Percentiles rank a stretch among this genome's conserved stretches.
These are phyloP conservation scores for Septoria petroselini DNA, from an alignment of 2,329 filamentous ascomycete genomes.

Conservation along the genomic window DNA sequence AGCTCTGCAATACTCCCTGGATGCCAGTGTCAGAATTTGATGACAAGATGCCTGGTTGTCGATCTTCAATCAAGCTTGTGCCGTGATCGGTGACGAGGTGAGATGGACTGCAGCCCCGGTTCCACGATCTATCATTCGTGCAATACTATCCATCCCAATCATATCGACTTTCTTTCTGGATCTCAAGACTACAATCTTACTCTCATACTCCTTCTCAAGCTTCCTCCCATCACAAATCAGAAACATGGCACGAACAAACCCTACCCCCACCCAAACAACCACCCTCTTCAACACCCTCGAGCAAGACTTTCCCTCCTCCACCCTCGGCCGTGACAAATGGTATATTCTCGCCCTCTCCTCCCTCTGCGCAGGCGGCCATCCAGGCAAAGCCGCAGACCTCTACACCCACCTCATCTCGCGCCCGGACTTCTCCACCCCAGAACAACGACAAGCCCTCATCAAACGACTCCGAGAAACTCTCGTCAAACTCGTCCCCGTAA, in stretches of 20 bases:
- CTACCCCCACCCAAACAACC: not conserved
- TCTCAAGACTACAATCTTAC: too few relatives aligned
- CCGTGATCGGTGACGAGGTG: too few relatives aligned
- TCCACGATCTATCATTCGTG: too few relatives aligned
- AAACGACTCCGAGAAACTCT: conserved; percentile 57
- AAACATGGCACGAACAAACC: conserved; percentile 1
- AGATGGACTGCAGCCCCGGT: too few relatives aligned
- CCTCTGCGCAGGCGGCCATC: conserved; percentile 52
- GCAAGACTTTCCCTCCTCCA: conserved; percentile 43
- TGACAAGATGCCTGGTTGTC: too few relatives aligned
- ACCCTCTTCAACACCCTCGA: conserved; percentile 35
- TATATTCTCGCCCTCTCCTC: conserved; percentile 40
- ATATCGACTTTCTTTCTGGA: too few relatives aligned
- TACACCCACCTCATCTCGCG: conserved; percentile 56
- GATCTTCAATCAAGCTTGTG: too few relatives aligned
- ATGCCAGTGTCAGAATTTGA: too few relatives aligned
- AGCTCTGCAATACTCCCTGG: too few relatives aligned
- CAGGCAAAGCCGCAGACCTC: conserved; percentile 52
- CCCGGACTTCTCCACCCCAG: conserved; percentile 45
- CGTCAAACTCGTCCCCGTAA: conserved; percentile 56
- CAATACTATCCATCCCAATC: too few relatives aligned
- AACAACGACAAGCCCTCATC: conserved; percentile 49
- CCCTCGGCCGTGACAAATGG: conserved; percentile 47
- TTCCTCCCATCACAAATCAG: too few relatives aligned
- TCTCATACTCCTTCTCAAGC: too few relatives aligned